phyloP scores from a whole-genome alignment of 2,329 filamentous ascomycete genomes.

The Pestalotiopsis sp. region DNA sequence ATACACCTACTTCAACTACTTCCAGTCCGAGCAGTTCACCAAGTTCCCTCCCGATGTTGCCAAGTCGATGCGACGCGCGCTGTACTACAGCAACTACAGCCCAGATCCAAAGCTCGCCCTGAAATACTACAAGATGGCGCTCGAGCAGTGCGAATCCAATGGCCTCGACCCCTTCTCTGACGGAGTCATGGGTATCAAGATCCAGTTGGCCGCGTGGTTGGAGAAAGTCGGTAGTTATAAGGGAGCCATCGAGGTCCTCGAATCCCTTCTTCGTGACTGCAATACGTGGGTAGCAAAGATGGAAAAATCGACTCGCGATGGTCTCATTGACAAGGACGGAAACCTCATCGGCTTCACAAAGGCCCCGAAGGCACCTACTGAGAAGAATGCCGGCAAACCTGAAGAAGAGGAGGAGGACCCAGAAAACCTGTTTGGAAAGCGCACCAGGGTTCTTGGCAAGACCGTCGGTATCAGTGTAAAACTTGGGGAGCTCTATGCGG shows the following conservation, averaged over 20 bases:
- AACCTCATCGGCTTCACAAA: constrained; percentile 25
- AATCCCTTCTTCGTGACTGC: constrained; percentile 74
- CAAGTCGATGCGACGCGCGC: constrained; percentile 76
- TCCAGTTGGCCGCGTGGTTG: constrained; percentile 78
- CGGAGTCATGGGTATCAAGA: constrained; percentile 86
- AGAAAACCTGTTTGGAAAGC: constrained; percentile 57
- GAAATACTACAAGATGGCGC: constrained; percentile 80
- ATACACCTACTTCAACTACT: constrained; percentile 55
- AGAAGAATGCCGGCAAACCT: constrained; percentile 16
- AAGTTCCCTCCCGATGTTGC: constrained; percentile 70
- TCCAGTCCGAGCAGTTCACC: constrained; percentile 57
- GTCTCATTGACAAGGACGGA: constrained; percentile 44
- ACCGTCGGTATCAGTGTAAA: constrained; percentile 79
- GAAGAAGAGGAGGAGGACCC: constrained; percentile 26
- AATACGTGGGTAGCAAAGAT: constrained; percentile 59
- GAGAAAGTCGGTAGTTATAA: constrained; percentile 74
- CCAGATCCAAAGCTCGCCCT: constrained; percentile 76
- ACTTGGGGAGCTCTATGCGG: constrained; percentile 79
- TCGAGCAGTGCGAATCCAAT: constrained; percentile 71
- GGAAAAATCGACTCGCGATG: constrained; percentile 51
- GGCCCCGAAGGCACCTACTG: constrained; percentile 4
- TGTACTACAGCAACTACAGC: constrained; percentile 82
- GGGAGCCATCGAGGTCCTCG: constrained; percentile 74
- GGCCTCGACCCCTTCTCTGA: constrained; percentile 88
- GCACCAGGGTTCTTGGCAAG: constrained; percentile 72